phyloP scores from a whole-genome alignment of 148 eudicot species.

The Arbutus unedo region DNA sequence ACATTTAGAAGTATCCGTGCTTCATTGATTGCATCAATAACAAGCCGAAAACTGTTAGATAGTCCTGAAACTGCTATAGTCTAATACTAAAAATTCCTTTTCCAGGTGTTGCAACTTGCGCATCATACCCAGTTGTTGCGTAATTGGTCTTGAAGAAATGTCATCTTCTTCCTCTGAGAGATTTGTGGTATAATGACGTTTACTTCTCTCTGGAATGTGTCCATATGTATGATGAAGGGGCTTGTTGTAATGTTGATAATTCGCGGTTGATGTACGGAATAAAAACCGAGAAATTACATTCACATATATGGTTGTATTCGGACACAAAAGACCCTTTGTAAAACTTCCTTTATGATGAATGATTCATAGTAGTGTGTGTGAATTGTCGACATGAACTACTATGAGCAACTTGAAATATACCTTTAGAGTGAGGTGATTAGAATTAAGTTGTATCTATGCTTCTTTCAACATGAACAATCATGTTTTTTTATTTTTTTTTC shows the following conservation, averaged over 20 bases:
- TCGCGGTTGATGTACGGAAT: constrained; percentile 25
- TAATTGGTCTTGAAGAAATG: constrained; percentile 19
- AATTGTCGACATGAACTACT: no score
- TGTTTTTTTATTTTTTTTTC: no score
- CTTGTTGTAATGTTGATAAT: not conserved
- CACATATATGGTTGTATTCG: not conserved
- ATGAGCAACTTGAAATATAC: no score
- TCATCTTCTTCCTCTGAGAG: not conserved
- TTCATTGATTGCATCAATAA: no score
- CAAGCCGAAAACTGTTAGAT: no score
- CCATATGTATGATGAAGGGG: not conserved
- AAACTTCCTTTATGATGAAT: not conserved
- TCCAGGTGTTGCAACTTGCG: constrained; percentile 65
- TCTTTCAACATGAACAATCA: no score
- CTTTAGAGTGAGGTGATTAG: no score
- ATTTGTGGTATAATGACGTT: not conserved
- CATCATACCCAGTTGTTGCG: constrained; percentile 38
- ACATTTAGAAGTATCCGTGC: no score
- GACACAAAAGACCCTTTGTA: not conserved
- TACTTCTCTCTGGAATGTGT: constrained; percentile 8
- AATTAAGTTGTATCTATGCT: no score
- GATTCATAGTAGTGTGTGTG: no score
- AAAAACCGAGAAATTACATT: constrained; percentile 11
- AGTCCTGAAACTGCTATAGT: not conserved
- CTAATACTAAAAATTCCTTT: not conserved